Base-by-base conservation (phyloP, 2,329 filamentous ascomycete species). In the Cercospora nicotianae region DNA sequence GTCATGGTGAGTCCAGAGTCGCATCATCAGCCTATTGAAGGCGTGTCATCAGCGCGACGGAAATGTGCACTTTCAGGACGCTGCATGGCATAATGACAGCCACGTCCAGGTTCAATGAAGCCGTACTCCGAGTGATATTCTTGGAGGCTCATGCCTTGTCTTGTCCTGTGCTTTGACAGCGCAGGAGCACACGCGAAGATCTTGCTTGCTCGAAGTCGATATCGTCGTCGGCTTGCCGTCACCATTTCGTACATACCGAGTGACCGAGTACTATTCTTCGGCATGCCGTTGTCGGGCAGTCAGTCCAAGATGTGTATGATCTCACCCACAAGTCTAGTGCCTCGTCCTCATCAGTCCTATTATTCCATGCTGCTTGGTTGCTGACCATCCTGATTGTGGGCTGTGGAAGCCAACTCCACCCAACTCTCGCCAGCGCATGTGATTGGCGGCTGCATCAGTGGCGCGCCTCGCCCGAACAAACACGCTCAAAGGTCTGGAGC, bases 401-500 rank as follows among this genome's bases (percentile, higher is more conserved):
- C 30, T 20, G 55, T 36, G 55, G n/a, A 31, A 51, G 23, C 31
- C 63, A 48, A 65, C 63, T 60, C 63, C 63, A 51, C 53, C 16
- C 55, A 18, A 12, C 53, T 20, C 53, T 51, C 23, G 26, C 60
- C 30, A 3, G 26, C 33, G 39, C 28, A 31, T 62, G 36, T 62
- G 60, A 62, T 62, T 62, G 60, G 60, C 26, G 60, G 60, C 42
- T 30, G 26, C 31, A 31, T 20, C 5, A 55, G 61, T 63, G 61
- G 61, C 61, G 45, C 45, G 45, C 45, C 51, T 64, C 28, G 33
- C 53, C 58, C 30, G 16, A 33, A 64, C 51, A 36, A 42, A 55
- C 62, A 55, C 60, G n/a, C 60, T 48, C 20, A 30, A 62, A 26
- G 55, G 30, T 33, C 60, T 62, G 33, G 33, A 45, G 39, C 60